Percentiles rank a stretch among this genome's conserved stretches.
Conservation (phyloP, 495 filamentous ascomycete genomes). For the Oleoguttula mirabilis region DNA sequence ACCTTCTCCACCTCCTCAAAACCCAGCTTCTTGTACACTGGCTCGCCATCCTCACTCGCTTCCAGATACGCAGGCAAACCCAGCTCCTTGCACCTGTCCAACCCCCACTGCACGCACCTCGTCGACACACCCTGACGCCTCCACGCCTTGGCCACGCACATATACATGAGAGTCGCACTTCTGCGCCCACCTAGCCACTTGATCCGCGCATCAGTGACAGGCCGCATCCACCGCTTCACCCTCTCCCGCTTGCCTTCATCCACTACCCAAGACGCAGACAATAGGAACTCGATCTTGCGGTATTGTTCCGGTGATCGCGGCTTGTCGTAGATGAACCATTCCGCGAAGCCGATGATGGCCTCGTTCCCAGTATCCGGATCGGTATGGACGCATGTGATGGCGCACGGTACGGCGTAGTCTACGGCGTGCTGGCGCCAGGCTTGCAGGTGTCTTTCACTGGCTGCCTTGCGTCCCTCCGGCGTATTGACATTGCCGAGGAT, state of each 20-base stretch:
- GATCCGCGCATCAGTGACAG: background rate
- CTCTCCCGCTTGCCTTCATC: background rate
- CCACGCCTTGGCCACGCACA: constrained; percentile 10
- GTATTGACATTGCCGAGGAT: constrained; percentile 13
- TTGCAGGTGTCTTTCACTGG: constrained; percentile 4
- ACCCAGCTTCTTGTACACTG: constrained; percentile 12
- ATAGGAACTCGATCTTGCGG: background rate
- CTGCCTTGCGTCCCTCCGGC: constrained; percentile 2
- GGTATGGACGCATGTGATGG: constrained; percentile 12
- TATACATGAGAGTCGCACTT: constrained; percentile 11
- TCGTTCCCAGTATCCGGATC: constrained; percentile 5
- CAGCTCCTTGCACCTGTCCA: constrained; percentile 12
- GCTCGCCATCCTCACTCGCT: constrained; percentile 14
- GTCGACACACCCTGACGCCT: constrained; percentile 11
- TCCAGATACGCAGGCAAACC: constrained; percentile 14
- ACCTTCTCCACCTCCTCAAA: constrained; percentile 17
- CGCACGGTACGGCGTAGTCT: background rate
- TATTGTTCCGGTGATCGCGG: constrained; percentile 4
- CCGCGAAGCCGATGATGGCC: constrained; percentile 7
- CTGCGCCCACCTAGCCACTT: constrained; percentile 10
- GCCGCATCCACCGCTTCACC: background rate
- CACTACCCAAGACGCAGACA: constrained; percentile 8
- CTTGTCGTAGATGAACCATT: constrained; percentile 16
- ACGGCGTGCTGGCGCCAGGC: constrained; percentile 12
- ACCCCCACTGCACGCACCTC: constrained; percentile 13